phyloP scores from a whole-genome alignment of 179 eudicot species.

The Nepenthes alata region DNA sequence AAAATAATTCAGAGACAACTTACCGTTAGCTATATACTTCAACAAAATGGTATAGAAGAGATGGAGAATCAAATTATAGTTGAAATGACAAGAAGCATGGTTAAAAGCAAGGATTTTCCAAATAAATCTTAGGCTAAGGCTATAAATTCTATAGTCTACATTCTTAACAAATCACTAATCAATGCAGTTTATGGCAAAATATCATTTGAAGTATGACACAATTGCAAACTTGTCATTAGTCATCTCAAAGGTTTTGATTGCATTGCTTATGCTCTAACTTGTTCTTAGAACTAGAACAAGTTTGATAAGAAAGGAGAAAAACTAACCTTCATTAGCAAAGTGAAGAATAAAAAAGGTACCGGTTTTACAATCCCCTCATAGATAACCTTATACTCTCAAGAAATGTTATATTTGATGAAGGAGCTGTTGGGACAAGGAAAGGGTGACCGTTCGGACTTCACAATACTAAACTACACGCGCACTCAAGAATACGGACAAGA shows the following conservation, averaged over 20 bases:
- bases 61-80: constrained; percentile 12
- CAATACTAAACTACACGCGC: no score
- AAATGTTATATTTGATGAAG: constrained; percentile 18
- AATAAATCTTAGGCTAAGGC: constrained; percentile 14
- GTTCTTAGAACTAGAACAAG: constrained; percentile 7
- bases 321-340: constrained; percentile 15
- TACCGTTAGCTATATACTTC: constrained; percentile 8
- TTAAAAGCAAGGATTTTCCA: constrained; percentile 5
- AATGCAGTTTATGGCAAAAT: constrained; percentile 5
- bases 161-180: constrained; percentile 11
- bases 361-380: constrained; percentile 2
- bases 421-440: no score
- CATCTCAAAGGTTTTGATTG: constrained; percentile 16
- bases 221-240: constrained; percentile 6
- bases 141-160: constrained; percentile 3
- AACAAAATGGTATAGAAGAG: constrained; percentile 20
- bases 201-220: constrained; percentile 17
- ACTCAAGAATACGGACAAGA: no score
- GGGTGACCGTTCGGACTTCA: no score
- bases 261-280: constrained; percentile 9
- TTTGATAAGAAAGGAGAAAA: constrained; percentile 14
- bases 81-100: constrained; percentile 16
- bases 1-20: constrained; percentile 3
- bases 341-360: constrained; percentile 15
- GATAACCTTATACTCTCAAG: constrained; percentile 1